Conservation (phyloP, 805 yeast species). For the Saccharomyces mikatae region DNA sequence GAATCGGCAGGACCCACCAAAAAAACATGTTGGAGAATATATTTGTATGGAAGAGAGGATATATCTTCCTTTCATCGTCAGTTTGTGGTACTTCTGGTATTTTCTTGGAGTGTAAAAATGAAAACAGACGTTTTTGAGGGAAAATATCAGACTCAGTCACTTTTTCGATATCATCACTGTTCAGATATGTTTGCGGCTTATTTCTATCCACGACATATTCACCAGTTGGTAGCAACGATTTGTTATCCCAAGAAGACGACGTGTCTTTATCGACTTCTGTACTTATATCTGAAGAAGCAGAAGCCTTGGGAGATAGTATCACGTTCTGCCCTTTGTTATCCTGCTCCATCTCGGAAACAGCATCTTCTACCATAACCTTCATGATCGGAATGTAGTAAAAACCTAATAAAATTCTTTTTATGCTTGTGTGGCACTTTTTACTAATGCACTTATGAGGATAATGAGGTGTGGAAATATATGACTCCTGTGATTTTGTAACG, state of each 20-base stretch:
- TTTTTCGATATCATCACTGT: constrained; percentile 29
- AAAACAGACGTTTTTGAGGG: constrained; percentile 42
- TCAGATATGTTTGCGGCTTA: constrained; percentile 27
- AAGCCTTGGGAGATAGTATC: not conserved
- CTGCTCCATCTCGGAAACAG: not conserved
- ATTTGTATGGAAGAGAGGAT: constrained; percentile 41
- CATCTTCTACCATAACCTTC: not conserved
- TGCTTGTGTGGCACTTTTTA: not conserved
- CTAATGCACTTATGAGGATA: not conserved
- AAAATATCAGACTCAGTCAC: constrained; percentile 29
- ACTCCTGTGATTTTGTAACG: not conserved
- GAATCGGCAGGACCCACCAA: constrained; percentile 61
- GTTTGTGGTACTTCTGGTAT: constrained; percentile 42
- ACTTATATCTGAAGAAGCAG: not conserved
- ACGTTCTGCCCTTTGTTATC: not conserved
- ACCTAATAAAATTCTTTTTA: not conserved
- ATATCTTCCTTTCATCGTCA: constrained; percentile 42
- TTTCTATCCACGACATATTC: constrained; percentile 22
- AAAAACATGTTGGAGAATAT: constrained; percentile 41
- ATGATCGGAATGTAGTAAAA: not conserved
- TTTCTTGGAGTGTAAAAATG: constrained; percentile 41
- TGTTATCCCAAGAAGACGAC: not conserved
- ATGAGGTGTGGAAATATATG: not conserved
- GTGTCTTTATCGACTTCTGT: not conserved
- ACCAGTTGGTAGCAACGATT: constrained; percentile 13